Evolutionary conservation across 208 protist species (phyloP).

Genomic region (Trypanosoma lewisi): DNA sequence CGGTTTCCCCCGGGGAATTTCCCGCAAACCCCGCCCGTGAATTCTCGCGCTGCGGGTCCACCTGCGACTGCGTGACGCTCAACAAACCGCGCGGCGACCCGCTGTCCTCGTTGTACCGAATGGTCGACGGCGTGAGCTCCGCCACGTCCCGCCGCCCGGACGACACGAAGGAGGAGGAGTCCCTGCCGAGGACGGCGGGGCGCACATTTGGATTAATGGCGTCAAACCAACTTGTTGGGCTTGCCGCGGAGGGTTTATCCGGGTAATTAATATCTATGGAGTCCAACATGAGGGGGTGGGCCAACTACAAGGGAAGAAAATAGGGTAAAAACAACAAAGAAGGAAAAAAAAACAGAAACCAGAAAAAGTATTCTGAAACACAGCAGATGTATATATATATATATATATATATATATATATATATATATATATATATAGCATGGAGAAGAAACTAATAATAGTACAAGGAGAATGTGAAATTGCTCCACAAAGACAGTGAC

Average conservation of each 20-base stretch:
- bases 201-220: constrained; percentile 4
- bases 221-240: constrained; percentile 25
- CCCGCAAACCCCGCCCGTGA: not conserved
- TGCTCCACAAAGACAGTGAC: not conserved
- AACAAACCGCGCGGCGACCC: not conserved
- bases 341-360: not conserved
- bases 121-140: constrained; percentile 22
- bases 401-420: no score
- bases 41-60: not conserved
- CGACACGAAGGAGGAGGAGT: not conserved
- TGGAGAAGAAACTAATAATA: constrained; percentile 3
- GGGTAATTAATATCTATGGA: constrained; percentile 7
- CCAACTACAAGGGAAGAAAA: not conserved
- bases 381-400: no score
- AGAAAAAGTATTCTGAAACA: not conserved
- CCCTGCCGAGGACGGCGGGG: not conserved
- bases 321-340: constrained; percentile 6
- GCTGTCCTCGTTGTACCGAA: constrained; percentile 27
- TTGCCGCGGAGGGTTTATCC: not conserved
- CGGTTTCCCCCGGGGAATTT: not conserved
- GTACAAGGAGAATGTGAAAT: constrained; percentile 2
- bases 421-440: no score
- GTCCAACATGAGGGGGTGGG: constrained; percentile 15
- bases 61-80: not conserved
- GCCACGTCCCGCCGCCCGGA: not conserved